These are phyloP conservation scores for Phaffia rhodozyma DNA, from an alignment of 1,284 basidiomycete species.

Conservation along the genomic window DNA sequence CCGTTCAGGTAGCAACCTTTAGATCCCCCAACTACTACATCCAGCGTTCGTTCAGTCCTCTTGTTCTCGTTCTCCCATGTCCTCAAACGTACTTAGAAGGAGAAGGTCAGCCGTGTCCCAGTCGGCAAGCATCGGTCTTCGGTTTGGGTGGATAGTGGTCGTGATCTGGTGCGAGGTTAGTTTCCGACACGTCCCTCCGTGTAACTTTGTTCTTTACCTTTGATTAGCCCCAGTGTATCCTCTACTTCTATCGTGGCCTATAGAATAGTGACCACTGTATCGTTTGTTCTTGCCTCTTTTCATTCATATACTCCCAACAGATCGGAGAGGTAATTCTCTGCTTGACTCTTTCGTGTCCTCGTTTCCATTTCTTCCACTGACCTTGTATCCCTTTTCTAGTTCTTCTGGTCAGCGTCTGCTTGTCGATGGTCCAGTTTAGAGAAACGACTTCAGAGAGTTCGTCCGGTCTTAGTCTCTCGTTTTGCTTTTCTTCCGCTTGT, in stretches of 20 bases:
- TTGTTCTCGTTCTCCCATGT: too few relatives aligned
- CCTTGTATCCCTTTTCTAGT: slow-evolving; percentile 21
- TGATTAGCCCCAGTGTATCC: slow-evolving; percentile 40
- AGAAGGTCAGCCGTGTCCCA: too few relatives aligned
- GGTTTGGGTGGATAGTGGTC: slow-evolving; percentile 48
- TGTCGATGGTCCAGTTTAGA: slow-evolving; percentile 27
- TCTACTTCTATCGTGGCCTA: slow-evolving; percentile 36
- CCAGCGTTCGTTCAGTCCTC: too few relatives aligned
- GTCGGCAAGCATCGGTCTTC: slow-evolving; percentile 27
- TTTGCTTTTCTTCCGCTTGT: too few relatives aligned
- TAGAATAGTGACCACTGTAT: neutral
- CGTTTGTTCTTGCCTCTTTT: slow-evolving; percentile 4
- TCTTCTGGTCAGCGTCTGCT: slow-evolving; percentile 34
- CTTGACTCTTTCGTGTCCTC: neutral
- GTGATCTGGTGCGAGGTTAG: slow-evolving; percentile 64
- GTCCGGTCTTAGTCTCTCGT: neutral
- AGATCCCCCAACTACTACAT: too few relatives aligned
- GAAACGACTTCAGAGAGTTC: neutral
- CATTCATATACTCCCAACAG: slow-evolving; percentile 17
- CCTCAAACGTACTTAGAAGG: too few relatives aligned
- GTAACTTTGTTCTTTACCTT: slow-evolving; percentile 45
- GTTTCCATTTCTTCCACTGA: neutral
- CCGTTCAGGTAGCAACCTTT: too few relatives aligned
- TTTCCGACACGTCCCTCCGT: neutral
- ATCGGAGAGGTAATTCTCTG: slow-evolving; percentile 29